Conservation (phyloP, 805 yeast genomes). For the Torulaspora indica region DNA sequence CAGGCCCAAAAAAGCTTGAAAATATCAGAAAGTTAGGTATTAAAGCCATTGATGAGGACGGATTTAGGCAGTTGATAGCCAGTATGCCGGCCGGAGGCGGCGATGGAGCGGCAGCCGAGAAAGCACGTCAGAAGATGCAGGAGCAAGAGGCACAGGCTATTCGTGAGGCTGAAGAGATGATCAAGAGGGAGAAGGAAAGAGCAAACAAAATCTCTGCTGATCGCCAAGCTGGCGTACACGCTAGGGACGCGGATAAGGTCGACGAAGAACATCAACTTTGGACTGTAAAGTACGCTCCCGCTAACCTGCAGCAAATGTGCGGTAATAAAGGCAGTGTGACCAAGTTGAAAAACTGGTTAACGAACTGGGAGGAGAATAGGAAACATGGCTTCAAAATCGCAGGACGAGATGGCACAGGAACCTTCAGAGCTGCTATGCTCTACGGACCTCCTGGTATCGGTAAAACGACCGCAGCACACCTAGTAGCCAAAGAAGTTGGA, state of each 20-base stretch:
- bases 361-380: conserved; percentile 62
- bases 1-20: conserved; percentile 91
- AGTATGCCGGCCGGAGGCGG: conserved; percentile 94
- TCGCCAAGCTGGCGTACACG: conserved; percentile 24
- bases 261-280: conserved; percentile 61
- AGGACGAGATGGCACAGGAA: conserved; percentile 61
- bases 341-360: conserved; percentile 68
- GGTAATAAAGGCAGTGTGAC: conserved; percentile 80
- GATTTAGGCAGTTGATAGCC: conserved; percentile 66
- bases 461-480: conserved; percentile 76
- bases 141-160: conserved; percentile 58
- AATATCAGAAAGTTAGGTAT: conserved; percentile 68
- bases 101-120: conserved; percentile 68
- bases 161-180: conserved; percentile 48
- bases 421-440: conserved; percentile 76
- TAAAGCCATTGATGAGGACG: conserved; percentile 83
- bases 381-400: conserved; percentile 52
- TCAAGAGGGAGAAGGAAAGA: conserved; percentile 42
- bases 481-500: conserved; percentile 64
- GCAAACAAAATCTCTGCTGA: conserved; percentile 27
- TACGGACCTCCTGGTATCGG: conserved; percentile 89
- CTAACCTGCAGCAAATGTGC: conserved; percentile 67
- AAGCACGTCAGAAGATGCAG: conserved; percentile 63
- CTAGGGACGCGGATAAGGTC: conserved; percentile 18
- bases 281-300: conserved; percentile 94